A percentile compares a stretch with the other conserved stretches of the same genome.
Evolutionary conservation across 1,284 basidiomycete species (phyloP).

Genomic region (Sanghuangporus baumii): DNA sequence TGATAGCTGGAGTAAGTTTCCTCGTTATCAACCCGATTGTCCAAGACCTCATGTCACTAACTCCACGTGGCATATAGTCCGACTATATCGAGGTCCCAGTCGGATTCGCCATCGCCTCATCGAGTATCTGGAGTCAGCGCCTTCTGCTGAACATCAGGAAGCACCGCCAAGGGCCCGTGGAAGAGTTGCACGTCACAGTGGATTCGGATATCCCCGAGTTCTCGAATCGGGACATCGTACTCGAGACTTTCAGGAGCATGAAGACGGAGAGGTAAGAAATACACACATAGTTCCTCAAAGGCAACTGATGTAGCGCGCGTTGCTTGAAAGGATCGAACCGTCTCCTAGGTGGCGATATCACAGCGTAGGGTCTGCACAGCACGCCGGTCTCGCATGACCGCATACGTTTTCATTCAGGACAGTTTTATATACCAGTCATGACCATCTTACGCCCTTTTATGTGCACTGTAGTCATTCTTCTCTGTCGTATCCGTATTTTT

Average conservation of each 20-base stretch:
- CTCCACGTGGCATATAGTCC: background rate
- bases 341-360: too few species aligned
- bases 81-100: slow-evolving; percentile 8
- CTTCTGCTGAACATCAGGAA: slow-evolving; percentile 6
- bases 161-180: background rate
- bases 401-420: too few species aligned
- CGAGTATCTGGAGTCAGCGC: slow-evolving; percentile 10
- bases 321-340: too few species aligned
- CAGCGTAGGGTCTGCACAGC: too few species aligned
- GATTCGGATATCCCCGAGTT: background rate
- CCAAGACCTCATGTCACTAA: background rate
- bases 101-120: slow-evolving; percentile 1
- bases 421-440: too few species aligned
- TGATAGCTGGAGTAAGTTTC: slow-evolving; percentile 2
- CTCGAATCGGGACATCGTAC: background rate
- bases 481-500: too few species aligned
- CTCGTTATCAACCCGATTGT: background rate
- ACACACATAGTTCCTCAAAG: background rate
- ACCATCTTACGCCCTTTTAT: too few species aligned
- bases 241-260: background rate
- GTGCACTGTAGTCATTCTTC: too few species aligned
- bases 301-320: background rate
- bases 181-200: background rate
- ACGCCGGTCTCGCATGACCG: too few species aligned
- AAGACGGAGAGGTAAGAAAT: background rate